Evolutionary conservation across 2,329 filamentous ascomycete species (phyloP), one percentile per base, ranked within the genome.

Genomic region (Pestalotiopsis fici): DNA sequence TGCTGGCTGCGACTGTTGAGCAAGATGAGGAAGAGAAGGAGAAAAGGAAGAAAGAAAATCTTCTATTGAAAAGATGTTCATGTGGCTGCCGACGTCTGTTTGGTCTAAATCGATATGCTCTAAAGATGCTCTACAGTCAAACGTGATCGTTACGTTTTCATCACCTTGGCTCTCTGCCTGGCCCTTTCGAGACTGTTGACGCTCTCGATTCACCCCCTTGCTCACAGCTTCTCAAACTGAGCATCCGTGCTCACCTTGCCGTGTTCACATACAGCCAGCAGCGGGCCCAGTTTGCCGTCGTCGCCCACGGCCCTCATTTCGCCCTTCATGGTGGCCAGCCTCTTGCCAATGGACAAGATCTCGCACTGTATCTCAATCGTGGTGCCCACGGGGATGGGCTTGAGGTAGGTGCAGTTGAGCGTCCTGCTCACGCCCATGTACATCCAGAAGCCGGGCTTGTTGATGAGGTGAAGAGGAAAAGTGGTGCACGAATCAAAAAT

Each of bases 401-500:
- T 84, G 68, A 93, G 78, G 76, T 92, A 94, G 0, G 89, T 92
- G 55, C 91, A 84, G 72, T 86, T 88, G 65, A 94, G 82, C 28
- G 87, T 90, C 67, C 91, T 85, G 74, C 83, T 89, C 28, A 93
- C 90, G 47, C 91, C 91, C 27, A 90, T 83, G 50, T 79, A 81
- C 66, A 83, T 79, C 86, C 91, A 92, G 75, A 85, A 88, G 5
- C 89, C 90, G 0, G 86, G 87, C 25, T 80, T 80, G 57, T 85
- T 84, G 64, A 91, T 77, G 47, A 90, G 83, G 11, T 85, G 78
- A 13, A 93, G 77, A 3, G 88, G 82, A 21, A 88, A 76, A 3
- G 87, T 88, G 0, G 91, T 93, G 71, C 87, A 85, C 67, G 87
- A 80, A 78, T 94, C 92, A 71, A 93, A 90, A 3, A 94, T 78